Percentiles rank a stretch among this genome's conserved stretches.
Conservation (phyloP, 75 land plant species). For the Cunninghamia lanceolata region DNA sequence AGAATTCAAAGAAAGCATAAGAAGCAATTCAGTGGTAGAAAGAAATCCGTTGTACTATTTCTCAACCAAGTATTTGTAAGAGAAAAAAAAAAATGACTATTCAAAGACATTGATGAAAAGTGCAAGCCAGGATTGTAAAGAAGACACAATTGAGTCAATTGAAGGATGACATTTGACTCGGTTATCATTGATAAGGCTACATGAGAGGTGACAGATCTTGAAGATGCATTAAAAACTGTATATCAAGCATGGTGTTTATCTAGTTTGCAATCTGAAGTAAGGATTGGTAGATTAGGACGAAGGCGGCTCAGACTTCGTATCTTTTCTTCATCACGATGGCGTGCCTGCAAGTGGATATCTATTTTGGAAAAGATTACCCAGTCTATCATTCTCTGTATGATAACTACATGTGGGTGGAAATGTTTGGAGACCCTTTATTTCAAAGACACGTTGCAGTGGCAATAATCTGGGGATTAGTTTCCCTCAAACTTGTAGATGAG, state of each 20-base stretch:
- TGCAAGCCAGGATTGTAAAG: too few species aligned
- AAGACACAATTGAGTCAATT: too few species aligned
- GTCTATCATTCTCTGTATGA: constrained; percentile 88
- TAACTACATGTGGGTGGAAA: constrained; percentile 71
- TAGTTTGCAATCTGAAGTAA: background rate
- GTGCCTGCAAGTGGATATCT: constrained; percentile 65
- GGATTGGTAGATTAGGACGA: constrained; percentile 70
- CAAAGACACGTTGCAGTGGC: constrained; percentile 80
- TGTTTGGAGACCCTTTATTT: constrained; percentile 81
- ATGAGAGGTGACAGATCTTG: constrained; percentile 70
- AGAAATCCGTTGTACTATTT: too few species aligned
- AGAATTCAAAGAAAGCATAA: too few species aligned
- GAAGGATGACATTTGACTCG: too few species aligned
- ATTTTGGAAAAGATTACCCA: constrained; percentile 74
- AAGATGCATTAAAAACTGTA: constrained; percentile 43
- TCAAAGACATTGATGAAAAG: too few species aligned
- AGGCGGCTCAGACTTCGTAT: constrained; percentile 72
- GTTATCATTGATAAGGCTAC: too few species aligned
- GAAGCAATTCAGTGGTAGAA: too few species aligned
- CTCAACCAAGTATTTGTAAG: too few species aligned
- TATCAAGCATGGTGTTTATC: constrained; percentile 65
- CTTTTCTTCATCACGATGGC: constrained; percentile 88
- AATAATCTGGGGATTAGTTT: constrained; percentile 71
- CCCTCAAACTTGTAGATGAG: constrained; percentile 67
- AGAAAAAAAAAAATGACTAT: too few species aligned